Evolutionary conservation across 2,329 filamentous ascomycete species (phyloP).

Genomic region (Fusarium pseudoanthophilum): DNA sequence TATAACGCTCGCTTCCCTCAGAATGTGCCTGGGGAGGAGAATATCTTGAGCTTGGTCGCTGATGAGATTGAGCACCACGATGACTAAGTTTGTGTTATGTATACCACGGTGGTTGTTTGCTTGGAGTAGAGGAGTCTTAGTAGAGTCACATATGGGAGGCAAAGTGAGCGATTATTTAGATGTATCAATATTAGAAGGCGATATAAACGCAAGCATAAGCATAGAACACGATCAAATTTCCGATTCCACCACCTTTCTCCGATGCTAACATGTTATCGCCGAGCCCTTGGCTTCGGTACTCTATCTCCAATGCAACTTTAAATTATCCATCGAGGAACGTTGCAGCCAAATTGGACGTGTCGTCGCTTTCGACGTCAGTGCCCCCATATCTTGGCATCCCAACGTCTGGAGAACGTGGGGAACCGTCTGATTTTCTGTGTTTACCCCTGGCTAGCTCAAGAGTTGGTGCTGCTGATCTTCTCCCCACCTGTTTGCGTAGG

Average conservation of each 20-base stretch:
- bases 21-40: conserved; percentile 57
- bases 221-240: background rate
- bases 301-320: background rate
- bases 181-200: background rate
- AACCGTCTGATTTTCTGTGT: conserved; percentile 8
- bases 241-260: background rate
- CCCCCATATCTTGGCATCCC: conserved; percentile 20
- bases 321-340: background rate
- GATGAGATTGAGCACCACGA: background rate
- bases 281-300: background rate
- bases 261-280: background rate
- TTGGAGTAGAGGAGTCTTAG: background rate
- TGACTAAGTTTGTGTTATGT: background rate
- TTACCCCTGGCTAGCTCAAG: background rate
- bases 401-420: conserved; percentile 25
- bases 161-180: conserved; percentile 5
- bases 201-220: background rate
- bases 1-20: conserved; percentile 68
- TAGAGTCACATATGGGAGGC: background rate
- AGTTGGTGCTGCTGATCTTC: conserved; percentile 1
- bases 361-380: conserved; percentile 4
- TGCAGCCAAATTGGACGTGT: background rate
- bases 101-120: background rate
- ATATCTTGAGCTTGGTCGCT: conserved; percentile 20
- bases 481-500: conserved; percentile 7